Evolutionary conservation across 2,329 filamentous ascomycete species (phyloP).

Genomic region (Xylaria sp.): DNA sequence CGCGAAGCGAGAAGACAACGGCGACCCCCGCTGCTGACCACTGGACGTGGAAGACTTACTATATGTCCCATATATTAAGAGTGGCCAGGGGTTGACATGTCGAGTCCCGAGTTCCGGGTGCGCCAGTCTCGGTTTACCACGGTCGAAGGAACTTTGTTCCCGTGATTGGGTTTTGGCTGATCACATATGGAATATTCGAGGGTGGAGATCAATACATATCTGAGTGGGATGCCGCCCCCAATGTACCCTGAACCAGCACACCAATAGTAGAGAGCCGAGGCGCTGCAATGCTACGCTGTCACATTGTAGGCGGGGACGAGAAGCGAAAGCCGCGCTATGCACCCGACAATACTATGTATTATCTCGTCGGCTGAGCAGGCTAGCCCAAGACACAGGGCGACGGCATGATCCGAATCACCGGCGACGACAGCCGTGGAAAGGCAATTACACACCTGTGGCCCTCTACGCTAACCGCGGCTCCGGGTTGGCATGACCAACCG

Average conservation of each 20-base stretch:
- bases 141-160: constrained; percentile 5
- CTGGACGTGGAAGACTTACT: not conserved
- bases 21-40: not conserved
- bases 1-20: not conserved
- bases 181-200: not conserved
- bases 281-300: constrained; percentile 26
- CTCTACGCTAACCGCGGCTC: not conserved
- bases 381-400: not conserved
- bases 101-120: not conserved
- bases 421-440: not conserved
- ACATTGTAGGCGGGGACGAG: constrained; percentile 14
- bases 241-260: constrained; percentile 6
- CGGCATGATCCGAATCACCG: constrained; percentile 17
- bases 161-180: not conserved
- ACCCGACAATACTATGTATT: constrained; percentile 7
- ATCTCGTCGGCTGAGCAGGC: not conserved
- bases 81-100: not conserved
- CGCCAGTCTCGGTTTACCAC: constrained; percentile 1
- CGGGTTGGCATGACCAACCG: not conserved
- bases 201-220: not conserved
- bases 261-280: constrained; percentile 24
- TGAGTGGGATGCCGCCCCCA: constrained; percentile 3
- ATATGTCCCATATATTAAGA: constrained; percentile 1
- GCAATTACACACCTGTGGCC: not conserved
- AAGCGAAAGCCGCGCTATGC: constrained; percentile 29